Percentiles rank a stretch among this genome's conserved stretches.
Conservation (phyloP, 257 asterid genomes). For the Jacaranda copaia region DNA sequence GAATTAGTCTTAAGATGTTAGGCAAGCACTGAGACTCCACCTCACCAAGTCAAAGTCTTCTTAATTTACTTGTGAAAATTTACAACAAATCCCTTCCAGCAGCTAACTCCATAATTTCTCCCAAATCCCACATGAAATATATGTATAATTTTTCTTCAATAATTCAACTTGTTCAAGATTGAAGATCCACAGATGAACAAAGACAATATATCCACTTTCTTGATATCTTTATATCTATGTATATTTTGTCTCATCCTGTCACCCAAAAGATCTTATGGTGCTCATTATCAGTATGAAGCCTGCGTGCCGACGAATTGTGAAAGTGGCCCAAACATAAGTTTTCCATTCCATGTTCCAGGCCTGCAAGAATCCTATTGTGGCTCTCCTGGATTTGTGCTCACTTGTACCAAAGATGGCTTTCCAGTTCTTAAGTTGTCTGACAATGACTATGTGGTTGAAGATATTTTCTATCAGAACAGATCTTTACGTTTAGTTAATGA, state of each 20-base stretch:
- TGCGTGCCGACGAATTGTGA: slow-evolving; percentile 51
- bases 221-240: slow-evolving; percentile 31
- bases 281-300: slow-evolving; percentile 49
- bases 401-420: slow-evolving; percentile 42
- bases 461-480: slow-evolving; percentile 40
- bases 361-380: slow-evolving; percentile 60
- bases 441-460: slow-evolving; percentile 42
- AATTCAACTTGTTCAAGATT: background rate
- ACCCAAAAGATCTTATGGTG: slow-evolving; percentile 40
- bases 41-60: no score
- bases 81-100: no score
- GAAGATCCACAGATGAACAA: background rate
- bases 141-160: background rate
- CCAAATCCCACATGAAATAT: no score
- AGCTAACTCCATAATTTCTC: no score
- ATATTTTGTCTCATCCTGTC: slow-evolving; percentile 42
- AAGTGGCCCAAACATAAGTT: slow-evolving; percentile 55
- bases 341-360: slow-evolving; percentile 57
- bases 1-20: no score
- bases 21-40: no score
- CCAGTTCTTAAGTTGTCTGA: slow-evolving; percentile 47
- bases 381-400: slow-evolving; percentile 44
- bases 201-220: slow-evolving; percentile 8
- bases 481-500: slow-evolving; percentile 39
- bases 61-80: no score